Conservation (phyloP, 2,329 filamentous ascomycete genomes). For the Didymosphaeria variabile region DNA sequence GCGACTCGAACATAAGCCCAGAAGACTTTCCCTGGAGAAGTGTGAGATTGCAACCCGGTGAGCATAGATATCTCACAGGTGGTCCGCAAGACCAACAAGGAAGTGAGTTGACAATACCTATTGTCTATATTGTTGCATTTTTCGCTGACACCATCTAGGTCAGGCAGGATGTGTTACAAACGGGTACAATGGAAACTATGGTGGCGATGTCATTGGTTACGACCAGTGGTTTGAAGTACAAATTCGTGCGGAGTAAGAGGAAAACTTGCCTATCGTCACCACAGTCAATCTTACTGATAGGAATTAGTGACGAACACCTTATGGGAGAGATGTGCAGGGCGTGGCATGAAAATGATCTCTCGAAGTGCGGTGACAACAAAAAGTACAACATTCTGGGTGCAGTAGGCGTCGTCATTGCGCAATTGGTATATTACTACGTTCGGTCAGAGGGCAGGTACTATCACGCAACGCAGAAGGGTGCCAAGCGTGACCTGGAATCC, state of each 20-base stretch:
- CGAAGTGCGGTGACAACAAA: background rate
- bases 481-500: constrained; percentile 3
- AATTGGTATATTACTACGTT: constrained; percentile 5
- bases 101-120: too few relatives aligned
- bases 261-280: constrained; percentile 3
- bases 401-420: constrained; percentile 5
- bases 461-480: constrained; percentile 9
- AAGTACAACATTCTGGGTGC: background rate
- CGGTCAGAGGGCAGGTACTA: constrained; percentile 1
- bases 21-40: constrained; percentile 9
- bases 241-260: background rate
- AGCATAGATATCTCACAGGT: too few relatives aligned
- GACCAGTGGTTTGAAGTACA: background rate
- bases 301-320: constrained; percentile 2
- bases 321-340: constrained; percentile 1
- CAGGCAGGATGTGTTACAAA: background rate
- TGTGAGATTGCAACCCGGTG: background rate
- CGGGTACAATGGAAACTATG: constrained; percentile 5
- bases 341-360: constrained; percentile 2
- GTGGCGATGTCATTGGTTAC: constrained; percentile 5
- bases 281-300: constrained; percentile 6
- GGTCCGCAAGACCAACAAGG: too few relatives aligned
- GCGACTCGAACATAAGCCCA: constrained; percentile 3
- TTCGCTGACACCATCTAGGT: constrained; percentile 6
- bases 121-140: too few relatives aligned